These are phyloP conservation scores for Paraconiothyrium sp. DNA, from an alignment of 2,329 filamentous ascomycete genomes.

Conservation along the genomic window DNA sequence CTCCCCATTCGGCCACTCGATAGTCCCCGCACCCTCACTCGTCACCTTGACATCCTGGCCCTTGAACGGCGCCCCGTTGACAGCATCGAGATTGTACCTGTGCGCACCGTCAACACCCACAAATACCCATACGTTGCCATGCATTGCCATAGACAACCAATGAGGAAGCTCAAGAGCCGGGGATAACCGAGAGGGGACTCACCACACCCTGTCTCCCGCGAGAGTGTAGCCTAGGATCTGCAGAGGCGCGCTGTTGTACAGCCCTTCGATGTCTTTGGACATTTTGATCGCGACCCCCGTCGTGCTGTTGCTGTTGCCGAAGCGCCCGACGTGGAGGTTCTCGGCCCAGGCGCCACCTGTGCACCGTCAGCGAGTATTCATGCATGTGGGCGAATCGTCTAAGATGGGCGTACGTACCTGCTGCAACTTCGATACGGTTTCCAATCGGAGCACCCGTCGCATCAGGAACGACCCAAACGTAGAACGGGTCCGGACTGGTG, in stretches of 20 bases:
- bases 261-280: constrained; percentile 30
- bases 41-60: constrained; percentile 34
- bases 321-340: constrained; percentile 28
- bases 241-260: constrained; percentile 30
- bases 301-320: constrained; percentile 13
- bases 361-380: neutral
- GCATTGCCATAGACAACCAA: neutral
- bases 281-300: constrained; percentile 43
- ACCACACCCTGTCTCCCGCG: constrained; percentile 26
- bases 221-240: constrained; percentile 39
- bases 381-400: too few species aligned
- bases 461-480: constrained; percentile 35
- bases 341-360: constrained; percentile 32
- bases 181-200: constrained; percentile 3
- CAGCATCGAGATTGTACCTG: constrained; percentile 37
- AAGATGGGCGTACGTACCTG: constrained; percentile 23
- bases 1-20: constrained; percentile 35
- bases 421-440: constrained; percentile 21
- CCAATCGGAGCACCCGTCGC: constrained; percentile 25
- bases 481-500: constrained; percentile 30
- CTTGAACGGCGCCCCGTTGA: constrained; percentile 40
- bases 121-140: neutral
- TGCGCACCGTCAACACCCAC: neutral
- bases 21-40: constrained; percentile 28
- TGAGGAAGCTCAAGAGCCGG: constrained; percentile 5